These are phyloP conservation scores for Cordyceps tenuipes DNA, from an alignment of 2,329 filamentous ascomycete species.

Conservation along the genomic window DNA sequence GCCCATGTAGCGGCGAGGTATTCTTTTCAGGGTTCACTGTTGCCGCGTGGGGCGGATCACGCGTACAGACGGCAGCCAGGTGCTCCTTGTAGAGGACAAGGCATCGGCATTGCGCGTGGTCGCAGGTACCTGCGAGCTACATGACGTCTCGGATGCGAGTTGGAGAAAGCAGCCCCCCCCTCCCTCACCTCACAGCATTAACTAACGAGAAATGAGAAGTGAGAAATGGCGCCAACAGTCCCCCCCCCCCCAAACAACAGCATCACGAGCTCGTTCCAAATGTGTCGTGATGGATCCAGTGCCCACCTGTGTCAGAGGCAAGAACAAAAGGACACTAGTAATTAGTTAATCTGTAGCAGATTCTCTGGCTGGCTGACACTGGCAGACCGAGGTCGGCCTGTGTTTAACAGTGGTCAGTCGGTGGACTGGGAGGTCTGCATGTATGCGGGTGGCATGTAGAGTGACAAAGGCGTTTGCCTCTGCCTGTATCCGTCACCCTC, in stretches of 20 bases:
- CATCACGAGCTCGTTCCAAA: constrained; percentile 7
- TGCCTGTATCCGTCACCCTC: too few species aligned
- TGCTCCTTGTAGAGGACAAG: not conserved
- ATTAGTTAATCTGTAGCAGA: not conserved
- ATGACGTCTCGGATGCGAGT: not conserved
- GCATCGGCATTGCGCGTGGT: not conserved
- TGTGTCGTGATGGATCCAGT: constrained; percentile 3
- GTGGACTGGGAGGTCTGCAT: too few species aligned
- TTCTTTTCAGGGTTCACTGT: not conserved
- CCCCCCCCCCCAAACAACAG: not conserved
- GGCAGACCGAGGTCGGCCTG: too few species aligned
- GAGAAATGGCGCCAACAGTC: not conserved
- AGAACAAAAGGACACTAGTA: not conserved
- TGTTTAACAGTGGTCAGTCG: not conserved
- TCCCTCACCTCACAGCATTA: not conserved
- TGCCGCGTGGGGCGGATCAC: not conserved
- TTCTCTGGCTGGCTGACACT: too few species aligned
- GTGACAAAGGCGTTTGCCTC: not conserved
- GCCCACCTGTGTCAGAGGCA: not conserved
- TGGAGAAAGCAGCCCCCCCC: not conserved
- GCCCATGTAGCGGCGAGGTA: not conserved
- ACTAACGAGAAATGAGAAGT: not conserved
- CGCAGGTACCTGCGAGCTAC: too few species aligned
- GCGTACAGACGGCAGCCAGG: not conserved
- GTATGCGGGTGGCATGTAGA: not conserved